phyloP scores from a whole-genome alignment of 352 stramenopile genomes.

The Saprolegnia parasitica region DNA sequence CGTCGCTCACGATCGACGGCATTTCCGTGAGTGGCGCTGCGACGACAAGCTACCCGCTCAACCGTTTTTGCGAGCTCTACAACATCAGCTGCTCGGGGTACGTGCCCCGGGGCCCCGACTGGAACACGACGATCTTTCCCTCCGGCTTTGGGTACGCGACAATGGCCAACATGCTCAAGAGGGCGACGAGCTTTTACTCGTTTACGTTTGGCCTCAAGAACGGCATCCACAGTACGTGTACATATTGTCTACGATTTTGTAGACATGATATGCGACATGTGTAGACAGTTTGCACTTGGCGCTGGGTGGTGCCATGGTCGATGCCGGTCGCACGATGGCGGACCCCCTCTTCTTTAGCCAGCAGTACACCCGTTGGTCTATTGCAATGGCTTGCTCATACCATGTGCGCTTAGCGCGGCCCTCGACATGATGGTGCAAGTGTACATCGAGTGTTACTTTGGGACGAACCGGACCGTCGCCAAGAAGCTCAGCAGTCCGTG shows the following conservation, averaged over 20 bases:
- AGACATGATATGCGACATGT: background rate
- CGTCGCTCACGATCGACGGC: conserved; percentile 35
- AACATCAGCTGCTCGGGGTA: conserved; percentile 41
- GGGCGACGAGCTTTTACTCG: conserved; percentile 17
- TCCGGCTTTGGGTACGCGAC: conserved; percentile 56
- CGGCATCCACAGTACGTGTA: conserved; percentile 22
- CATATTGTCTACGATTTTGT: background rate
- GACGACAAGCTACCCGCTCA: conserved; percentile 34
- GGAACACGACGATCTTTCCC: conserved; percentile 42
- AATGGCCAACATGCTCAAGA: conserved; percentile 34
- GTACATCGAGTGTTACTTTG: conserved; percentile 26
- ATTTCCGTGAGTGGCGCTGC: background rate
- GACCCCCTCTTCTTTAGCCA: conserved; percentile 17
- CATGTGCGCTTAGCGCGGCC: conserved; percentile 4
- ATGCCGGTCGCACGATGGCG: conserved; percentile 14
- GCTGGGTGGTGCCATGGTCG: conserved; percentile 14
- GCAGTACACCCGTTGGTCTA: conserved; percentile 1
- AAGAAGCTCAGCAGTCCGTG: background rate
- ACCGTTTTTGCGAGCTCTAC: conserved; percentile 50
- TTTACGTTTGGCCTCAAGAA: conserved; percentile 23
- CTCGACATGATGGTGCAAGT: conserved; percentile 26
- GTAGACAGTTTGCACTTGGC: conserved; percentile 26
- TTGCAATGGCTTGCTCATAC: background rate
- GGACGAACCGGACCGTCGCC: background rate
- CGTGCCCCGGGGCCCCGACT: conserved; percentile 52